Evolutionary conservation across 2,329 filamentous ascomycete species (phyloP), one percentile per base, ranked within the genome.

Genomic region (Fusarium equiseti): DNA sequence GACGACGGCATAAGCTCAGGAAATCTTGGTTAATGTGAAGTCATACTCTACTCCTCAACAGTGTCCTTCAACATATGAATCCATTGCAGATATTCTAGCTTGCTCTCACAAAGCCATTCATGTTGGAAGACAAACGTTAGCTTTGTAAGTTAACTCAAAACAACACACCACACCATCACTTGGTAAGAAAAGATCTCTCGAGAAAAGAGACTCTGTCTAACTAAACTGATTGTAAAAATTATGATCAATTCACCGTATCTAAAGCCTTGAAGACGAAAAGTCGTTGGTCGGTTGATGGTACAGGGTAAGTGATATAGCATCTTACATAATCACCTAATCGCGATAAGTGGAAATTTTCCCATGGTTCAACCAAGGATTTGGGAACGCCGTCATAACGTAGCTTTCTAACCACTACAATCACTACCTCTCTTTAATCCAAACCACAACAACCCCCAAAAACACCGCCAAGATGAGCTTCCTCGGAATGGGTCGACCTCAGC

Each of bases 401-500:
- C 58, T 50, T 54, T 52, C 42, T 63, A 59, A 44, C 51, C 59
- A 59, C 31, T 24, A 15, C 54, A 55, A 52, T 60, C 24, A 26
- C 20, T 26, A 49, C 45, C 10, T 43, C 43, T n/a, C 40, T 15
- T 15, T 18, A 51, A 38, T 31, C 31, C 29, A 42, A 54, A 65
- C 24, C 24, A 54, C 45, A 31, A 45, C 42, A 40, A 44, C 22
- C 44, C 46, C 9, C 42, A 7, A n/a, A 38, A 70, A 53, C 20
- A 74, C 63, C 74, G 72, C 57, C 68, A 81, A 74, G 22, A 83
- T 84, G 82, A 83, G 80, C 76, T 83, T 84, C 75, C 78, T 84
- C 73, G 82, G 82, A 78, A 80, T 87, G 74, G 85, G 86, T 71
- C 84, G 84, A 61, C 92, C 93, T 69, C 94, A 98, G 85, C 92